phyloP scores from a whole-genome alignment of 257 asterid genomes.

The Lycium barbarum region DNA sequence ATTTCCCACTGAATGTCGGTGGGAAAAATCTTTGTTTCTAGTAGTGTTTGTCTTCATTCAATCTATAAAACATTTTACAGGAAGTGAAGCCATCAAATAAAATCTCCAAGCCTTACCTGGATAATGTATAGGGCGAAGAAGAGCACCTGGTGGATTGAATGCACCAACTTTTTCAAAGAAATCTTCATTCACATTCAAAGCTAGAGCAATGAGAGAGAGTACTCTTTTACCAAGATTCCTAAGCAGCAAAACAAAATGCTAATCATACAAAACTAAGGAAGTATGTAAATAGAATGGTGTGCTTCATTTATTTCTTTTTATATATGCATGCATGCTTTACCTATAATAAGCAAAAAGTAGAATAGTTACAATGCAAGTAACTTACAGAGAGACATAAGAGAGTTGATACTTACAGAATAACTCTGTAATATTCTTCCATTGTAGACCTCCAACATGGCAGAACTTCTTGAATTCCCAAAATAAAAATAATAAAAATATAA shows the following conservation, averaged over 20 bases:
- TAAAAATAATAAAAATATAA: not conserved
- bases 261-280: not conserved
- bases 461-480: conserved; percentile 37
- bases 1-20: too few species aligned
- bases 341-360: too few species aligned
- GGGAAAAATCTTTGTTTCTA: too few species aligned
- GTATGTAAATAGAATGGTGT: not conserved
- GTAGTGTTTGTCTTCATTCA: too few species aligned
- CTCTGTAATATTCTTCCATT: conserved; percentile 54
- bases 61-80: not conserved
- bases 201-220: conserved; percentile 50
- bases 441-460: conserved; percentile 59
- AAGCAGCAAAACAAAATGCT: conserved; percentile 13
- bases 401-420: conserved; percentile 48
- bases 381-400: not conserved
- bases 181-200: conserved; percentile 57
- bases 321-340: too few species aligned
- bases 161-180: conserved; percentile 61
- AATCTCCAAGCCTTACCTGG: conserved; percentile 45
- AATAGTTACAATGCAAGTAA: not conserved
- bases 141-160: conserved; percentile 43
- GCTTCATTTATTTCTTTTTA: not conserved
- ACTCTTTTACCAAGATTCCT: conserved; percentile 56
- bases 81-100: not conserved
- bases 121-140: conserved; percentile 60